Conservation (phyloP, 805 yeast genomes). For the Lachancea fermentati region DNA sequence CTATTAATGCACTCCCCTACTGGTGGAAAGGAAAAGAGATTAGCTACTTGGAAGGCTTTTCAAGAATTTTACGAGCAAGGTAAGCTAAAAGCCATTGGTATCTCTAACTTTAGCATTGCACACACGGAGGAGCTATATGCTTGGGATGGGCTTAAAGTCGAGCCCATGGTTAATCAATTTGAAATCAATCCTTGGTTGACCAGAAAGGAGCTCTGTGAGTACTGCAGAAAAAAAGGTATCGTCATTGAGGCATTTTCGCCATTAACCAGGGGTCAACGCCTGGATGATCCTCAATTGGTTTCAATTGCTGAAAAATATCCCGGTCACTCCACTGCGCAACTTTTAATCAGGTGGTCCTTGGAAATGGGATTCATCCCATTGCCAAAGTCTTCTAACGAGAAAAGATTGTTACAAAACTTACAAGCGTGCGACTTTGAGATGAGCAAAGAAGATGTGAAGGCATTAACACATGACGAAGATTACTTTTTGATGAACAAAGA, state of each 20-base stretch:
- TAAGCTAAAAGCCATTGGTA: slow-evolving; percentile 64
- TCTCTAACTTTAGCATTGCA: slow-evolving; percentile 64
- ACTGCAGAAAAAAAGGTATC: slow-evolving; percentile 47
- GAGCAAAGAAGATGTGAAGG: slow-evolving; percentile 6
- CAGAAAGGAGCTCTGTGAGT: slow-evolving; percentile 54
- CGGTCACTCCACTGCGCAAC: slow-evolving; percentile 52
- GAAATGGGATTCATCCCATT: slow-evolving; percentile 65
- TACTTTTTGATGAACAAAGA: slow-evolving; percentile 1
- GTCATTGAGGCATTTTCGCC: slow-evolving; percentile 68
- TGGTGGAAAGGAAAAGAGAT: slow-evolving; percentile 47
- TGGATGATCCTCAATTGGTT: slow-evolving; percentile 45
- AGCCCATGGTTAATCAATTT: slow-evolving; percentile 70
- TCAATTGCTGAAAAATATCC: slow-evolving; percentile 47
- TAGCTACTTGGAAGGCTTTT: slow-evolving; percentile 68
- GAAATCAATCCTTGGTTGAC: slow-evolving; percentile 84
- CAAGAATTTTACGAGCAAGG: slow-evolving; percentile 57
- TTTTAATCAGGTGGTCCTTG: slow-evolving; percentile 70
- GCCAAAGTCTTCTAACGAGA: slow-evolving; percentile 63
- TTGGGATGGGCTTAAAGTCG: slow-evolving; percentile 45
- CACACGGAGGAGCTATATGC: slow-evolving; percentile 47
- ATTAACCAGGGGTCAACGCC: slow-evolving; percentile 41
- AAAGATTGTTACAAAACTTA: slow-evolving; percentile 54
- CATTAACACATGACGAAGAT: slow-evolving; percentile 4
- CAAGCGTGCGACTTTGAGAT: slow-evolving; percentile 26
- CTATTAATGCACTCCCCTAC: slow-evolving; percentile 17